These are phyloP conservation scores for Endotrypanum monterogeii DNA, from an alignment of 208 protist species.

Conservation along the genomic window DNA sequence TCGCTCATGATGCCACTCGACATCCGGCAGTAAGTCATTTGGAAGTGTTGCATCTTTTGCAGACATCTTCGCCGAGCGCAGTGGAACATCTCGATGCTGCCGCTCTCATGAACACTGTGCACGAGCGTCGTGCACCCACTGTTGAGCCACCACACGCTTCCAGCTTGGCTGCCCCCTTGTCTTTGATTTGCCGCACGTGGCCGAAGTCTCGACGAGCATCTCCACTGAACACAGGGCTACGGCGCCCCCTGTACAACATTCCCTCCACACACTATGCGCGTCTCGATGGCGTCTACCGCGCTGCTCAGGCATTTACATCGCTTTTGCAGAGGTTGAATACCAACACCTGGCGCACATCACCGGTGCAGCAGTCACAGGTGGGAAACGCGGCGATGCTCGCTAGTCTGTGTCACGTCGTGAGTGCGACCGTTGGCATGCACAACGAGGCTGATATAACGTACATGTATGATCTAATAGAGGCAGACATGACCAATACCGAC, in stretches of 20 bases:
- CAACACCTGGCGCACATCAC: not conserved
- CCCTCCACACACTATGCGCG: slow-evolving; percentile 26
- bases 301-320: slow-evolving; percentile 31
- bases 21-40: slow-evolving; percentile 13
- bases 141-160: not conserved
- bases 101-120: slow-evolving; percentile 3
- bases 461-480: slow-evolving; percentile 33
- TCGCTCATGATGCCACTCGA: not conserved
- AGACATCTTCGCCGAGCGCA: not conserved
- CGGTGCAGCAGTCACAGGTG: not conserved
- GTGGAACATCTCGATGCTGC: not conserved
- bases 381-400: not conserved
- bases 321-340: slow-evolving; percentile 20
- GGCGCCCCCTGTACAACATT: slow-evolving; percentile 36
- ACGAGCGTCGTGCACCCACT: slow-evolving; percentile 7
- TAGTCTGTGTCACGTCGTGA: slow-evolving; percentile 2
- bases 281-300: slow-evolving; percentile 23
- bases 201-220: slow-evolving; percentile 10
- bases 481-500: slow-evolving; percentile 38
- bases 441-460: slow-evolving; percentile 41
- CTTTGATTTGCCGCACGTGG: slow-evolving; percentile 10
- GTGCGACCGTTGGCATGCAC: slow-evolving; percentile 23
- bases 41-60: slow-evolving; percentile 24
- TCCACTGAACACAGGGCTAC: slow-evolving; percentile 16
- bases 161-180: slow-evolving; percentile 1